A percentile compares a stretch with the other conserved stretches of the same genome.
phyloP scores from a whole-genome alignment of 2,329 filamentous ascomycete genomes.

The Plectosphaerella cucumerina region DNA sequence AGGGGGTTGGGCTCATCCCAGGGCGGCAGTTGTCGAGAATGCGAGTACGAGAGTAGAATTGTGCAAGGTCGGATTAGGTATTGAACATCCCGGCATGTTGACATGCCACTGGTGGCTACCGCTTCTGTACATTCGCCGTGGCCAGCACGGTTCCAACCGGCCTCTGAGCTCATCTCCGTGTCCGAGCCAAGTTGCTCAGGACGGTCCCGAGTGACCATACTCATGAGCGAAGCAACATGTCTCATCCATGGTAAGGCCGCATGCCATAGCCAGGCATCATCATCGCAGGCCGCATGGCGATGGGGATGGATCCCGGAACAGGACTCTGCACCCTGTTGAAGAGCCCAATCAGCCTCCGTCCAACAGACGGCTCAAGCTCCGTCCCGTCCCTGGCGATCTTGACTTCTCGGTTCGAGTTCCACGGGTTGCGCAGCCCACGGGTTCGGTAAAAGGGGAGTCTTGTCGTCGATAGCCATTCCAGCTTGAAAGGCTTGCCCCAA shows the following conservation, averaged over 20 bases:
- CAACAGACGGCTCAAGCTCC: conserved; percentile 80
- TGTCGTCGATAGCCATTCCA: conserved; percentile 84
- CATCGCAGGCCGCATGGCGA: conserved; percentile 24
- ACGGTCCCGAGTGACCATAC: too few relatives aligned
- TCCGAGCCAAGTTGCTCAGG: not conserved
- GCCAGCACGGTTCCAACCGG: conserved; percentile 2
- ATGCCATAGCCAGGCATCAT: conserved; percentile 33
- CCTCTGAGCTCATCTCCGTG: too few relatives aligned
- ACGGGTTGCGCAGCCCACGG: conserved; percentile 81
- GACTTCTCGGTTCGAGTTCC: conserved; percentile 92
- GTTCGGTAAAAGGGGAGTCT: conserved; percentile 86
- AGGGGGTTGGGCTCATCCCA: too few relatives aligned
- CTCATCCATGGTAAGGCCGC: conserved; percentile 27
- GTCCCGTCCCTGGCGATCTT: conserved; percentile 96
- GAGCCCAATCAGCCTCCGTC: conserved; percentile 70
- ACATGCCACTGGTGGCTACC: too few relatives aligned
- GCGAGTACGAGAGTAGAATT: not conserved
- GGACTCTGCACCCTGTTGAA: conserved; percentile 60
- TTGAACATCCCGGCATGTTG: not conserved
- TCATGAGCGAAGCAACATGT: not conserved
- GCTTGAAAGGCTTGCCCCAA: conserved; percentile 87
- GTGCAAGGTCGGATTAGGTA: conserved; percentile 6
- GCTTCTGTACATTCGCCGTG: conserved; percentile 1
- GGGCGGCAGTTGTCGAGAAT: too few relatives aligned
- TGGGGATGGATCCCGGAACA: conserved; percentile 4